Evolutionary conservation across 129 eudicot genomes (phyloP).

Genomic region (carrot (Daucus carota)): DNA sequence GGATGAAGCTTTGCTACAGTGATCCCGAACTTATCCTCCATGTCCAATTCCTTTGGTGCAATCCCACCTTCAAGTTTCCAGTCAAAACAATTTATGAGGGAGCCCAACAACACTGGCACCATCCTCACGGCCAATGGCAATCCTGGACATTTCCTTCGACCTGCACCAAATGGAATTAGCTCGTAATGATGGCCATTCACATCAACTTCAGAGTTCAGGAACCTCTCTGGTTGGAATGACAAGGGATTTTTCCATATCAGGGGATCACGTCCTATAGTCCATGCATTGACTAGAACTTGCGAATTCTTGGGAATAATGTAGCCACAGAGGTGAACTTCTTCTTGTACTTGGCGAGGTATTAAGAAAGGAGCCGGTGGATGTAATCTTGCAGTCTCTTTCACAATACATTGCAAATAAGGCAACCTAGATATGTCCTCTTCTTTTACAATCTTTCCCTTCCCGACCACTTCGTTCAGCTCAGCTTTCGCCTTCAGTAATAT

Average conservation of each 20-base stretch:
- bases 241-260: neutral
- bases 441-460: neutral
- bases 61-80: neutral
- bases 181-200: neutral
- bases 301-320: neutral
- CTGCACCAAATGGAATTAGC: neutral
- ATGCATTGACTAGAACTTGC: neutral
- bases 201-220: neutral
- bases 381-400: neutral
- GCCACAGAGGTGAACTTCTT: neutral
- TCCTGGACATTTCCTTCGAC: neutral
- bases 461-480: neutral
- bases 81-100: neutral
- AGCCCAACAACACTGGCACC: neutral
- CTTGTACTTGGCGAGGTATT: neutral
- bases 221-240: neutral
- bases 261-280: neutral
- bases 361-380: neutral
- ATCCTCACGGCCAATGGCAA: neutral
- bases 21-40: neutral
- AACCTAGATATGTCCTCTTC: neutral
- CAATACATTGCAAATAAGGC: neutral
- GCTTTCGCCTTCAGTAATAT: neutral
- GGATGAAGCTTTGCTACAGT: neutral
- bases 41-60: constrained; percentile 1